A percentile compares a stretch with the other conserved stretches of the same genome.
Evolutionary conservation across 1,284 basidiomycete species (phyloP).

Genomic region (Tilletia setariae): DNA sequence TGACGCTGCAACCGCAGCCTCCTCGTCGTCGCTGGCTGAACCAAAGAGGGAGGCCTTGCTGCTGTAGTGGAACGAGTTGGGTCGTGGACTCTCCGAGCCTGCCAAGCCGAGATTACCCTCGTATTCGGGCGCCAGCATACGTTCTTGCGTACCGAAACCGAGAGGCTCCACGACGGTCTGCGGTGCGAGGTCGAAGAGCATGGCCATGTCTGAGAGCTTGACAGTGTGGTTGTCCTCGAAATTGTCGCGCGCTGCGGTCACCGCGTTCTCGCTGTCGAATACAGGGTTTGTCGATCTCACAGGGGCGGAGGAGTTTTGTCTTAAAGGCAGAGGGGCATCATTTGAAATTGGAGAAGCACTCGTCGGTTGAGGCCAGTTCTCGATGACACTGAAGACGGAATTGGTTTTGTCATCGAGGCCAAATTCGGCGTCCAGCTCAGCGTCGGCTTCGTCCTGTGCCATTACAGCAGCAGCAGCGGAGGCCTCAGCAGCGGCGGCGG

Average conservation of each 20-base stretch:
- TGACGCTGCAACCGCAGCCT: background rate
- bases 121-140: conserved; percentile 44
- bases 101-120: conserved; percentile 13
- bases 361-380: conserved; percentile 7
- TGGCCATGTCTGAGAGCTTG: conserved; percentile 42
- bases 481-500: conserved; percentile 16
- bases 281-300: background rate
- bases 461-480: background rate
- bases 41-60: background rate
- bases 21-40: conserved; percentile 9
- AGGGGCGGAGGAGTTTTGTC: background rate
- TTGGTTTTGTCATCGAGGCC: background rate
- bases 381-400: background rate
- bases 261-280: background rate
- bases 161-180: conserved; percentile 49
- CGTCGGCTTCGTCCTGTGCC: background rate
- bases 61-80: background rate
- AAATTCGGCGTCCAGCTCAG: background rate
- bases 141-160: conserved; percentile 46
- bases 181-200: conserved; percentile 45
- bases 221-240: conserved; percentile 18
- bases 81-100: background rate
- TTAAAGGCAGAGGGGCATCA: background rate
- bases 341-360: background rate
- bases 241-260: too few relatives aligned